Evolutionary conservation across 2,329 filamentous ascomycete species (phyloP).

Genomic region (Colletotrichum plurivorum): DNA sequence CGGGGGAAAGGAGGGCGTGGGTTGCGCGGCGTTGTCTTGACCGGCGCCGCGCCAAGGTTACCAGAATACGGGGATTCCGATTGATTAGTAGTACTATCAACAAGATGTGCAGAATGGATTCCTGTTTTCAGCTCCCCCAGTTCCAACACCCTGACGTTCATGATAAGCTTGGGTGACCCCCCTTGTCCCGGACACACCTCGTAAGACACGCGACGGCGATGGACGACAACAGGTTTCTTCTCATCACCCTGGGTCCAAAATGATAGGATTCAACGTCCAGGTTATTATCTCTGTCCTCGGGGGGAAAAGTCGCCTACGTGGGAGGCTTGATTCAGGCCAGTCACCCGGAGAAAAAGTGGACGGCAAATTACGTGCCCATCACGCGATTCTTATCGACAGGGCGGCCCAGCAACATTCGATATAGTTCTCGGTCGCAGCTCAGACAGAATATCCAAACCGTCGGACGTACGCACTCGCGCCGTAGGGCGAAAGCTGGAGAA

Average conservation of each 20-base stretch:
- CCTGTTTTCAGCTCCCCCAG: not conserved
- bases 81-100: not conserved
- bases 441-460: not conserved
- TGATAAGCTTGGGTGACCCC: slow-evolving; percentile 22
- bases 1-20: not conserved
- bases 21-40: not conserved
- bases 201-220: not conserved
- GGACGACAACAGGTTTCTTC: slow-evolving; percentile 13
- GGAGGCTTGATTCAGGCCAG: too few species aligned
- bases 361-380: slow-evolving; percentile 8
- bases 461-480: not conserved
- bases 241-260: not conserved
- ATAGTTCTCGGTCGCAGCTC: not conserved
- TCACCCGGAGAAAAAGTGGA: slow-evolving; percentile 9
- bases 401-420: too few species aligned
- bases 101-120: not conserved
- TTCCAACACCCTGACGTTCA: not conserved
- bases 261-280: not conserved
- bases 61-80: slow-evolving; percentile 16
- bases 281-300: not conserved
- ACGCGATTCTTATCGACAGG: slow-evolving; percentile 14
- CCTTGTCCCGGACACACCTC: not conserved
- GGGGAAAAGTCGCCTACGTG: too few species aligned
- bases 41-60: slow-evolving; percentile 12
- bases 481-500: slow-evolving; percentile 1